Percentiles rank a stretch among this genome's conserved stretches.
Conservation (phyloP, 306 rosid genomes). For the Cyamopsis tetragonoloba region DNA sequence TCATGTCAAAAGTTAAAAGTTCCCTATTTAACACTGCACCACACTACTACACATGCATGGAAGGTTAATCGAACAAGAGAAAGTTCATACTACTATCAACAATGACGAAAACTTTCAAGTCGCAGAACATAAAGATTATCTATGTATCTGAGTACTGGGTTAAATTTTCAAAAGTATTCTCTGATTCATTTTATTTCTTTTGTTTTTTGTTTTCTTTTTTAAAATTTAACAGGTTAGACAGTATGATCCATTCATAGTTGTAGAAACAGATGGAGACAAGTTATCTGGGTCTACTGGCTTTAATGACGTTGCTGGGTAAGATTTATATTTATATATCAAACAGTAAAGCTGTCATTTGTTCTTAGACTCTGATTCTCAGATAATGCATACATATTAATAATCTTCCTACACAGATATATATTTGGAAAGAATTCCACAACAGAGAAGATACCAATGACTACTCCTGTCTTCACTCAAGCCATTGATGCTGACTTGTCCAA, state of each 20-base stretch:
- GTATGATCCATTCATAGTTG: slow-evolving; percentile 67
- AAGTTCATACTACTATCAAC: neutral
- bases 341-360: neutral
- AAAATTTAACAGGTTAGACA: slow-evolving; percentile 61
- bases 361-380: neutral
- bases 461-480: slow-evolving; percentile 90
- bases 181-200: neutral
- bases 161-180: neutral
- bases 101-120: neutral
- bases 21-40: neutral
- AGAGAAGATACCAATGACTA: slow-evolving; percentile 92
- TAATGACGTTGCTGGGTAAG: slow-evolving; percentile 80
- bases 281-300: slow-evolving; percentile 79
- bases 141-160: neutral
- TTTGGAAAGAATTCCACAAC: slow-evolving; percentile 76
- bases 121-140: neutral
- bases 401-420: slow-evolving; percentile 51
- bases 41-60: neutral
- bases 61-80: neutral
- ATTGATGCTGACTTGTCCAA: slow-evolving; percentile 46
- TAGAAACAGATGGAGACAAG: slow-evolving; percentile 76
- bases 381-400: slow-evolving; percentile 1
- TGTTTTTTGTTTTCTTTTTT: neutral
- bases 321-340: neutral
- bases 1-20: neutral